Percentiles rank a stretch among this genome's conserved stretches.
Evolutionary conservation across 176 grass and related monocot genomes (phyloP).

Genomic region (Oryza glumipatula): DNA sequence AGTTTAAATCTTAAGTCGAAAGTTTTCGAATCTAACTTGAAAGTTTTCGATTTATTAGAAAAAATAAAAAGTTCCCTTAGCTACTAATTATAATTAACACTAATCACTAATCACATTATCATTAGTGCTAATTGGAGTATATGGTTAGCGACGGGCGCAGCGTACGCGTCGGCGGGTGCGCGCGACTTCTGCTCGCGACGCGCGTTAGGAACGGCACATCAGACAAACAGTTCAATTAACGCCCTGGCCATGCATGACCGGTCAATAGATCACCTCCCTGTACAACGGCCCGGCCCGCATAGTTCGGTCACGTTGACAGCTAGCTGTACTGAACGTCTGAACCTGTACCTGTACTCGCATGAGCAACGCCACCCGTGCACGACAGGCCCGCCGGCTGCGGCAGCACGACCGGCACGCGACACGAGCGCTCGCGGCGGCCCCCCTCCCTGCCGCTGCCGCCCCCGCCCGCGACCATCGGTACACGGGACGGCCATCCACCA

Average conservation of each 20-base stretch:
- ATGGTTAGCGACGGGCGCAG: no score
- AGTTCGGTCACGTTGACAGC: neutral
- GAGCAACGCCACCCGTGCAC: neutral
- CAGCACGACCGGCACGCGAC: neutral
- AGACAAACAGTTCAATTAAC: neutral
- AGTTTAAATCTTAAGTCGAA: no score
- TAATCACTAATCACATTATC: no score
- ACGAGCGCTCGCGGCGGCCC: neutral
- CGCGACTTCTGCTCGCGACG: no score
- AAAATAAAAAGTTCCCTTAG: no score
- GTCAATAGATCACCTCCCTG: neutral
- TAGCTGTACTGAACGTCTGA: neutral
- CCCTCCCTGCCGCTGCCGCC: neutral
- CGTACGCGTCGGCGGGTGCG: no score
- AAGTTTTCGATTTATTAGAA: no score
- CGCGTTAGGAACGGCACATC: neutral
- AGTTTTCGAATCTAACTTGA: no score
- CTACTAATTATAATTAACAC: no score
- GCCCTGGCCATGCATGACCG: neutral
- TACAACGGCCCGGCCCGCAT: neutral
- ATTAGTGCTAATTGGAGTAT: no score
- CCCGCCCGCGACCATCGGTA: neutral
- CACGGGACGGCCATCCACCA: neutral
- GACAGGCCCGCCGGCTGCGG: neutral
- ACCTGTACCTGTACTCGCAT: neutral